These are phyloP conservation scores for Elaeis guineensis DNA, from an alignment of 176 grass and related monocot genomes.

Conservation along the genomic window DNA sequence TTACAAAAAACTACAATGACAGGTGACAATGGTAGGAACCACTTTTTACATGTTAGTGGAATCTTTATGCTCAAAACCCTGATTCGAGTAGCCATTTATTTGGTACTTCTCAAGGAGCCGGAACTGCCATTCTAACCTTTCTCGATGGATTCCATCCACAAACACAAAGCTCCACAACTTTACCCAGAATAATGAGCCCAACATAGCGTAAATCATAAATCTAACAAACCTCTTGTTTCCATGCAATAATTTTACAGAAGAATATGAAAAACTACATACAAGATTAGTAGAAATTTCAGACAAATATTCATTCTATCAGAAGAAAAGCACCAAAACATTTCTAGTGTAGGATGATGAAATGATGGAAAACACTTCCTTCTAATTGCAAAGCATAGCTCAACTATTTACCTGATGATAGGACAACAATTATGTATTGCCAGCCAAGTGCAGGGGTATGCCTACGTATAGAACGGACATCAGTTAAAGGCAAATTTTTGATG, in stretches of 20 bases:
- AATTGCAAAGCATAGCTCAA: neutral
- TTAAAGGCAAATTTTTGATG: slow-evolving; percentile 60
- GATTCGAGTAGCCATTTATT: slow-evolving; percentile 14
- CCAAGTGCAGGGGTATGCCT: slow-evolving; percentile 79
- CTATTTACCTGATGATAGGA: slow-evolving; percentile 80
- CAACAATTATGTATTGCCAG: slow-evolving; percentile 77
- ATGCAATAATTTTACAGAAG: too few species aligned
- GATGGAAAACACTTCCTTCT: neutral
- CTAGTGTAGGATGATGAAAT: neutral
- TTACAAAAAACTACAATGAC: too few species aligned
- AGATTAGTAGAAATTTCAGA: too few species aligned
- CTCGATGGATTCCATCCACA: neutral
- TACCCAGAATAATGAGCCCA: too few species aligned
- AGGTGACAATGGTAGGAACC: neutral
- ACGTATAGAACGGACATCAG: slow-evolving; percentile 84
- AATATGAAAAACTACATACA: too few species aligned
- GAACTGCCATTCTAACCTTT: slow-evolving; percentile 9
- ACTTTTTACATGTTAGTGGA: neutral
- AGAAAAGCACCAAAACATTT: too few species aligned
- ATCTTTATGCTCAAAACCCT: slow-evolving; percentile 21
- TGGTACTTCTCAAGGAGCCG: neutral
- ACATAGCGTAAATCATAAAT: too few species aligned
- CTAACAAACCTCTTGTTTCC: too few species aligned
- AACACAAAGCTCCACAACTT: neutral
- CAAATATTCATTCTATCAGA: too few species aligned